Base-by-base conservation (phyloP, 176 grass and related monocot species). In the Avena insularis region DNA sequence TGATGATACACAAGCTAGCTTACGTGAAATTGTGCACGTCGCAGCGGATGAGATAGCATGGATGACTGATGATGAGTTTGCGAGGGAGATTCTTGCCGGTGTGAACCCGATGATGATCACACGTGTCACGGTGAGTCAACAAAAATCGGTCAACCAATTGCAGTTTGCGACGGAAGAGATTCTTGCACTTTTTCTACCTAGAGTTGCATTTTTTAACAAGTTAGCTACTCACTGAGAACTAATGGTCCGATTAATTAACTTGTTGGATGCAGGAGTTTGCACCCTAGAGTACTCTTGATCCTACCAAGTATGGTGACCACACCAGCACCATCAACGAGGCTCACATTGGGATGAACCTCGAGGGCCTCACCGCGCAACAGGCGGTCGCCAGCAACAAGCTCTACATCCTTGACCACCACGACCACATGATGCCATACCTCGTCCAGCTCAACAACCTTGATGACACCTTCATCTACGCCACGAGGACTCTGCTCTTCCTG, bases 21-120 rank as follows among this genome's bases (percentile, higher is more conserved):
- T 38, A 38, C 0, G 3, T 38, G 36, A 38, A 38, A 38, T 38
- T 38, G 3, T 38, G 36, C 36, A 38, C 36, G 15, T 38, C 36
- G 33, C 65, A 69, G 36, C 81, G 57, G 83, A 93, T 73, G 79
- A 86, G 51, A 55, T 33, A 51, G 92, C 86, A 4, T 93, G 92
- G 92, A 86, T 63, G 66, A 80, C 73, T 2, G 92, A 93, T n/a
- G 89, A 93, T 23, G 92, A 93, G 82, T 93, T 93, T 48, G 89
- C 69, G 3, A 46, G 89, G 10, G 92, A 93, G 80, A 93, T 43
- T 89, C 45, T 46, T 46, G 45, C 45, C 1, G 45, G 45, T 6
- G 45, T 46, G 7, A 46, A 46, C 45, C 45, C 92, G 2, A 51
- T 91, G 33, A 51, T 86, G 4, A 93, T 93, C 45, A 77, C 66